Percentiles rank a stretch among this genome's conserved stretches.
Evolutionary conservation across 2,329 filamentous ascomycete species (phyloP).

Genomic region (Aureobasidium musti): DNA sequence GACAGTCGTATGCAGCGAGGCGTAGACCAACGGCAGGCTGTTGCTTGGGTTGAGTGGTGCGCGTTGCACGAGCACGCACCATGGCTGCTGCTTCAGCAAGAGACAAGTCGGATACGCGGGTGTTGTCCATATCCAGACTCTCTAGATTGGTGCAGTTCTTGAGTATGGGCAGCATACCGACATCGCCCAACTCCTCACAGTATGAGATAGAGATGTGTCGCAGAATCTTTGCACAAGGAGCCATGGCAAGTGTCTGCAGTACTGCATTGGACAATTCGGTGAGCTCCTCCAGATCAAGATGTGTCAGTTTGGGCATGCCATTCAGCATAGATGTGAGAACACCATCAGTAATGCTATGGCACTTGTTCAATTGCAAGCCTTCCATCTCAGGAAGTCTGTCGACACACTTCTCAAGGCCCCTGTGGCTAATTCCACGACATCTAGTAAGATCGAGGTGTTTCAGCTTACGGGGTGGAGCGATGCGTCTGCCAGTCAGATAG

Average conservation of each 20-base stretch:
- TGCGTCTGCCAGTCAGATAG: slow-evolving; percentile 71
- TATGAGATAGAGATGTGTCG: slow-evolving; percentile 86
- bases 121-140: slow-evolving; percentile 88
- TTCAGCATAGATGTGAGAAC: slow-evolving; percentile 72
- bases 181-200: slow-evolving; percentile 82
- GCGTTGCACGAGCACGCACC: slow-evolving; percentile 60
- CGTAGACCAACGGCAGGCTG: slow-evolving; percentile 61
- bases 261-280: slow-evolving; percentile 72
- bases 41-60: slow-evolving; percentile 44
- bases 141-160: slow-evolving; percentile 70
- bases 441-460: slow-evolving; percentile 84
- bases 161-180: slow-evolving; percentile 79
- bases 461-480: slow-evolving; percentile 75
- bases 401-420: slow-evolving; percentile 69
- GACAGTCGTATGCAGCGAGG: slow-evolving; percentile 86
- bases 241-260: slow-evolving; percentile 71
- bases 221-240: slow-evolving; percentile 70
- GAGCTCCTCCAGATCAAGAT: slow-evolving; percentile 88
- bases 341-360: slow-evolving; percentile 70
- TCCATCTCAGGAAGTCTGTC: slow-evolving; percentile 76
- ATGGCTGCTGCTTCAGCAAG: slow-evolving; percentile 83
- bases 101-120: slow-evolving; percentile 80
- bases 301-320: slow-evolving; percentile 74
- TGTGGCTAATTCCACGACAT: slow-evolving; percentile 71
- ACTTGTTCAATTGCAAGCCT: slow-evolving; percentile 79